phyloP scores from a whole-genome alignment of 176 grass and related monocot species.

The Carex scoparia region DNA sequence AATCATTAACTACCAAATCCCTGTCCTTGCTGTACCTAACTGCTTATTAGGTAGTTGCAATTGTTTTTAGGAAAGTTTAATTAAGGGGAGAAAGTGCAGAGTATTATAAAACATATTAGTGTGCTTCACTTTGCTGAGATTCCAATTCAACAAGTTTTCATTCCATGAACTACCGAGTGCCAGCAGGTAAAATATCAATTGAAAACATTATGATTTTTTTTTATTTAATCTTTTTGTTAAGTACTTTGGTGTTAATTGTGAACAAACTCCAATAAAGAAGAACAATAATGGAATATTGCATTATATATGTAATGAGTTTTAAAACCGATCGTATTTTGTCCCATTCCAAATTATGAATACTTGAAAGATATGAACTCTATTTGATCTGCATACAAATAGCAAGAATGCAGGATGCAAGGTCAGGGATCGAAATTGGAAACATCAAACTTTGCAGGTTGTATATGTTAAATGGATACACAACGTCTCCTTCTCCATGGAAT shows the following conservation, averaged over 20 bases:
- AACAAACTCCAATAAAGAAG: background rate
- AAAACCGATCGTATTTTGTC: too few relatives aligned
- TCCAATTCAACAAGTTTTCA: constrained; percentile 1
- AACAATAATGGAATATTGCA: background rate
- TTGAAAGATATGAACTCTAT: too few relatives aligned
- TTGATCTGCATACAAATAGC: too few relatives aligned
- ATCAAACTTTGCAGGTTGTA: background rate
- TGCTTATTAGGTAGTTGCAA: constrained; percentile 14
- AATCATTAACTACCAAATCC: constrained; percentile 18
- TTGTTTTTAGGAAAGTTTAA: background rate
- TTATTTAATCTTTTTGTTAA: background rate
- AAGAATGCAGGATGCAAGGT: too few relatives aligned
- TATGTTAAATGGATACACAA: background rate
- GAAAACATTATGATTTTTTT: background rate
- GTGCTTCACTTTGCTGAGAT: constrained; percentile 1
- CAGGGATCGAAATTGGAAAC: background rate
- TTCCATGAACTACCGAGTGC: background rate
- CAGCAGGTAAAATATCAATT: constrained; percentile 3
- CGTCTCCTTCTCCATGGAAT: too few relatives aligned
- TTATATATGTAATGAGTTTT: background rate
- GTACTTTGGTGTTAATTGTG: background rate
- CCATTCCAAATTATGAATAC: too few relatives aligned
- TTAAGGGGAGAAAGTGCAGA: background rate
- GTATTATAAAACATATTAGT: background rate
- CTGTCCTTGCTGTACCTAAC: constrained; percentile 14